Base-by-base conservation (phyloP, 164 flowering plant species). In the Vitis riparia region DNA sequence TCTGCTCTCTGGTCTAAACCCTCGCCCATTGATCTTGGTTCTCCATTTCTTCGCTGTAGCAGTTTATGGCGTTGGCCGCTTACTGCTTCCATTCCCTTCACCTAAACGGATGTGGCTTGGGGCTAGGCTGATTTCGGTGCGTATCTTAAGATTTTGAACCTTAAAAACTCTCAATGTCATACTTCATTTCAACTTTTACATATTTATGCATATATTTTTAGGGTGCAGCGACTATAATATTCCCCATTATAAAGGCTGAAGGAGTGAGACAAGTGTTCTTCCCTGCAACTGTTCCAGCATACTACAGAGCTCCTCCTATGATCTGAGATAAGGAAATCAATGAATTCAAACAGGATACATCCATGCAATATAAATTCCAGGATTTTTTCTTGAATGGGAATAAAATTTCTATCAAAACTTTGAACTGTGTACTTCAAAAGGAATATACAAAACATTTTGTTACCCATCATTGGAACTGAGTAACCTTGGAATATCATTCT, bases 251-350 rank as follows among this genome's bases (percentile, higher is more conserved):
- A 27, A 68, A 23, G 17, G 67, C 71, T 9, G 76, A 73, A 66
- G 76, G 72, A 27, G 68, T 68, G 37, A 68, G 76, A 17, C 68
- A 63, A 23, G 68, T 68, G 76, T 73, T 73, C 72, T 73, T 73
- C 72, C 72, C 76, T 3, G 59, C 32, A 56, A 73, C 68, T 32
- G 51, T 68, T 30, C 59, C 71, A 9, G 76, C 71, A 8, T 73
- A 67, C 30, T 68, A 73, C 61, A 61, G 71, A 55, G 55, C 67
- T 44, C 76, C 72, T 70, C 72, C 63, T 27, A 6, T 58, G 11
- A 10, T 11, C 17, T 63, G 59, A 57, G 59, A 57, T 57, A 8
- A 10, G 9, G 16, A 55, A 55, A 55, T 12, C n/a, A 55, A 17
- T n/a, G 19, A 16, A 55, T 15, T 55, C 9, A 55, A 55, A 55